These are phyloP conservation scores for Trametopsis cervina DNA, from an alignment of 768 basidiomycete genomes.

Conservation along the genomic window DNA sequence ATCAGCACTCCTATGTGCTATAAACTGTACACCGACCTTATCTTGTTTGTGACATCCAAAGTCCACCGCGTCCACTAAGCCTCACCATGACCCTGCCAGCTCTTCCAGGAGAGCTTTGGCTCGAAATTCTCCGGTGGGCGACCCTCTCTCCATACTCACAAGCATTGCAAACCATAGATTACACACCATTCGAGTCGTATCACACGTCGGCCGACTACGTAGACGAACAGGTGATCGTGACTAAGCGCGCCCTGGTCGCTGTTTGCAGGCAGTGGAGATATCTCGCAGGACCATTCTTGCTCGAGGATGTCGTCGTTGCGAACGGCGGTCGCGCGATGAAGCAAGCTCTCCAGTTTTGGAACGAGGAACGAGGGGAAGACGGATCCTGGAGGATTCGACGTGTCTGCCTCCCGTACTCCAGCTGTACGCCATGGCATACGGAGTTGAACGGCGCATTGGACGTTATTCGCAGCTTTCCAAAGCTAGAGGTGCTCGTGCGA, in stretches of 20 bases:
- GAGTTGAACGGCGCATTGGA: constrained; percentile 35
- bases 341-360: constrained; percentile 26
- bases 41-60: not conserved
- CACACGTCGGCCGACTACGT: constrained; percentile 16
- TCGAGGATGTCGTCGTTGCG: constrained; percentile 44
- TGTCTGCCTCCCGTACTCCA: constrained; percentile 50
- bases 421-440: constrained; percentile 12
- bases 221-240: constrained; percentile 26
- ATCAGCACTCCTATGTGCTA: no score
- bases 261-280: constrained; percentile 55
- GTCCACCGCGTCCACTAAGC: not conserved
- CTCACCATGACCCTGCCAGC: constrained; percentile 5
- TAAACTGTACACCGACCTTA: no score
- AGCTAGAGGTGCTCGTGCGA: constrained; percentile 50
- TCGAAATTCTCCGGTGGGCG: constrained; percentile 22
- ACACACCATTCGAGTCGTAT: constrained; percentile 45
- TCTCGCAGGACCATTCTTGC: constrained; percentile 40
- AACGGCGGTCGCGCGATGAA: constrained; percentile 25
- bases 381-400: constrained; percentile 41
- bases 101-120: constrained; percentile 21
- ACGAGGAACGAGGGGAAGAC: constrained; percentile 17
- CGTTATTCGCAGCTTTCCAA: constrained; percentile 35
- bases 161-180: constrained; percentile 25
- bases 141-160: constrained; percentile 31
- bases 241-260: constrained; percentile 36